Conservation (phyloP, 2,329 filamentous ascomycete species). For the Penicillium paneum region DNA sequence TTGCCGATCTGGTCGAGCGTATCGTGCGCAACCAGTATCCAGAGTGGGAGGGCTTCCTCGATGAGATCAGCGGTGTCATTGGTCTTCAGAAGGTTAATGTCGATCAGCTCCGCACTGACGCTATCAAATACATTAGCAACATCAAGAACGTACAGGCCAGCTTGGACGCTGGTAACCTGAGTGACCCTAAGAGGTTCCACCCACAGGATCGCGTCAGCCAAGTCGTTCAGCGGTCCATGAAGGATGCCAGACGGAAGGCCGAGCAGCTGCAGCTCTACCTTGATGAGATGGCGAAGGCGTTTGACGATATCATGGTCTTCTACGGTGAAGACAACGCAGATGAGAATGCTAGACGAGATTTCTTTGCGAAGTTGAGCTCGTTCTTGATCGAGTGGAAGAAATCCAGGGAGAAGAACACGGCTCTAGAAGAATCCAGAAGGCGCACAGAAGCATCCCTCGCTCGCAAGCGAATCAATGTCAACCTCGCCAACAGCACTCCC, state of each 20-base stretch:
- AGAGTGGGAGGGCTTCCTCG: slow-evolving; percentile 84
- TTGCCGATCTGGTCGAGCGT: slow-evolving; percentile 92
- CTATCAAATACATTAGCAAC: slow-evolving; percentile 89
- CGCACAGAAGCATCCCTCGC: slow-evolving; percentile 91
- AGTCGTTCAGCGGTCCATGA: slow-evolving; percentile 90
- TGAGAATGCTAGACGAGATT: slow-evolving; percentile 88
- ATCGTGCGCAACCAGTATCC: slow-evolving; percentile 96
- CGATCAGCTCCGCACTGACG: slow-evolving; percentile 82
- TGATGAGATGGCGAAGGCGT: slow-evolving; percentile 86
- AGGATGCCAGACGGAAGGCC: slow-evolving; percentile 90
- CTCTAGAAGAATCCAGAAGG: slow-evolving; percentile 74
- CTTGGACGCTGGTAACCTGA: slow-evolving; percentile 88
- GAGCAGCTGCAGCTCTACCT: slow-evolving; percentile 93
- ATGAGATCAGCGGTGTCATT: slow-evolving; percentile 79
- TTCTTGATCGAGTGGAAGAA: slow-evolving; percentile 96
- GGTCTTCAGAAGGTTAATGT: slow-evolving; percentile 87
- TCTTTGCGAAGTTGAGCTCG: slow-evolving; percentile 87
- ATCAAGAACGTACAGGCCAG: slow-evolving; percentile 91
- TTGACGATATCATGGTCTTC: slow-evolving; percentile 93
- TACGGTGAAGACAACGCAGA: slow-evolving; percentile 92
- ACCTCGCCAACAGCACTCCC: slow-evolving; percentile 60
- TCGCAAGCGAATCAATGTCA: slow-evolving; percentile 67
- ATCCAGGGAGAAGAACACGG: slow-evolving; percentile 87
- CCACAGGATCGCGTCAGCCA: slow-evolving; percentile 92
- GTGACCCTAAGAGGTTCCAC: slow-evolving; percentile 96